phyloP scores from a whole-genome alignment of 2,329 filamentous ascomycete species.

The Teratosphaeria viscida region DNA sequence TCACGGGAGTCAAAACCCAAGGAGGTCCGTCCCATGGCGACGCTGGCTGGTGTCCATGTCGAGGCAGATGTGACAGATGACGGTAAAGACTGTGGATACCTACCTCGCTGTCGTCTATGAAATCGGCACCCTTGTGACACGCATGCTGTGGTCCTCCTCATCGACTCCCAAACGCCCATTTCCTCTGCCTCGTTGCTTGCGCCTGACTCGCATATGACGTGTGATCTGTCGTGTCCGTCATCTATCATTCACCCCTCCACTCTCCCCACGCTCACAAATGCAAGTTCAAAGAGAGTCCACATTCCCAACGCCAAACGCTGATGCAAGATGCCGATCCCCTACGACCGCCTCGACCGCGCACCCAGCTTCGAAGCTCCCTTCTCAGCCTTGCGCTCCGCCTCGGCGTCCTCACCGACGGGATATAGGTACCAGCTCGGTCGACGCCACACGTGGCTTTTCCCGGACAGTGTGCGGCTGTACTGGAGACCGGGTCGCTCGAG shows the following conservation, averaged over 20 bases:
- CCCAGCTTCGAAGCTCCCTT: neutral
- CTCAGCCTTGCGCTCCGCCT: slow-evolving; percentile 17
- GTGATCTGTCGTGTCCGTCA: neutral
- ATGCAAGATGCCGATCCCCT: neutral
- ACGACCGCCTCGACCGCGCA: neutral
- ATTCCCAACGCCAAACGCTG: neutral
- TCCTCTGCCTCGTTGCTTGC: too few species aligned
- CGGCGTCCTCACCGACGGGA: slow-evolving; percentile 18
- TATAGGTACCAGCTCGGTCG: slow-evolving; percentile 20
- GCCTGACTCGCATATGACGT: neutral
- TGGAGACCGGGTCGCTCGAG: slow-evolving; percentile 20
- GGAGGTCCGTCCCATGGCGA: too few species aligned
- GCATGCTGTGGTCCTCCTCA: too few species aligned
- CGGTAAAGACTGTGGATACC: too few species aligned
- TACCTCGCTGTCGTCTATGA: neutral
- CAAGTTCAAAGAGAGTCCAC: neutral
- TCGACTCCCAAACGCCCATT: neutral
- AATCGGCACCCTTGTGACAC: neutral
- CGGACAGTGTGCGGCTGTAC: slow-evolving; percentile 19
- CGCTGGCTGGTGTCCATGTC: neutral
- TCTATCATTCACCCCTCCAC: neutral
- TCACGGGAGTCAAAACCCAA: too few species aligned
- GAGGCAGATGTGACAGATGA: neutral
- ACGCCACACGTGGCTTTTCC: slow-evolving; percentile 21
- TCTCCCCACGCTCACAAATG: neutral